phyloP scores from a whole-genome alignment of 768 basidiomycete genomes.

The Rhodotorula sphaerocarpa region DNA sequence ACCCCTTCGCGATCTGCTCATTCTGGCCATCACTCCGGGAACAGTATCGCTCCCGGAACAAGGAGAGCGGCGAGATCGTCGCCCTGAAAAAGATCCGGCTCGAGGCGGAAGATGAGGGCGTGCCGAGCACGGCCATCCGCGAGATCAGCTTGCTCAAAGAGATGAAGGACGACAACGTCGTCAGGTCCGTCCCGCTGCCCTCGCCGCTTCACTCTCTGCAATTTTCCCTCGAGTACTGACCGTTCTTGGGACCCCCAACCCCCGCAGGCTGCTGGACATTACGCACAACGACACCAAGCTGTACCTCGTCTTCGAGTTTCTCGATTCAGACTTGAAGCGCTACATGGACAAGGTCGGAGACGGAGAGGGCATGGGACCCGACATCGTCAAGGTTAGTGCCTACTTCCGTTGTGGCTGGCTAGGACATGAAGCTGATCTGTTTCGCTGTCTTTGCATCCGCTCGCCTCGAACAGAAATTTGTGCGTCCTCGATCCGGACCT shows the following conservation, averaged over 20 bases:
- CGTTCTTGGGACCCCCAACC: too few relatives aligned
- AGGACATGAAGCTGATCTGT: too few relatives aligned
- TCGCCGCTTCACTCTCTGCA: too few relatives aligned
- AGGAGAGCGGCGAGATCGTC: slow-evolving; percentile 68
- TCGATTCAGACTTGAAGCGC: slow-evolving; percentile 90
- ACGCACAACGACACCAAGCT: slow-evolving; percentile 94
- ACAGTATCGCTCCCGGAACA: slow-evolving; percentile 80
- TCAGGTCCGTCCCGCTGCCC: slow-evolving; percentile 51
- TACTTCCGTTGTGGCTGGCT: background rate
- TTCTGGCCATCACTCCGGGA: too few relatives aligned
- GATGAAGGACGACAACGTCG: slow-evolving; percentile 90
- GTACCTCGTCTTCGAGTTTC: slow-evolving; percentile 94
- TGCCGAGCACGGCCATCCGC: slow-evolving; percentile 93
- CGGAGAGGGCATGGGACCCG: slow-evolving; percentile 54
- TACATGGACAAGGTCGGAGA: slow-evolving; percentile 85
- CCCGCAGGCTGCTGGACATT: slow-evolving; percentile 79
- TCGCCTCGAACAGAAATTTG: slow-evolving; percentile 30
- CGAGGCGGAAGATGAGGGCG: slow-evolving; percentile 97
- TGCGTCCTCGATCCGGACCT: too few relatives aligned
- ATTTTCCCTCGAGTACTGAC: too few relatives aligned
- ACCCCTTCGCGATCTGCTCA: too few relatives aligned
- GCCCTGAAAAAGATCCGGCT: slow-evolving; percentile 98
- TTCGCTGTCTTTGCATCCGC: slow-evolving; percentile 14
- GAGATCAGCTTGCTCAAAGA: slow-evolving; percentile 97
- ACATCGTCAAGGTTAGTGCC: slow-evolving; percentile 70